Evolutionary conservation across 768 basidiomycete species (phyloP).

Genomic region (Clathrus columnatus): DNA sequence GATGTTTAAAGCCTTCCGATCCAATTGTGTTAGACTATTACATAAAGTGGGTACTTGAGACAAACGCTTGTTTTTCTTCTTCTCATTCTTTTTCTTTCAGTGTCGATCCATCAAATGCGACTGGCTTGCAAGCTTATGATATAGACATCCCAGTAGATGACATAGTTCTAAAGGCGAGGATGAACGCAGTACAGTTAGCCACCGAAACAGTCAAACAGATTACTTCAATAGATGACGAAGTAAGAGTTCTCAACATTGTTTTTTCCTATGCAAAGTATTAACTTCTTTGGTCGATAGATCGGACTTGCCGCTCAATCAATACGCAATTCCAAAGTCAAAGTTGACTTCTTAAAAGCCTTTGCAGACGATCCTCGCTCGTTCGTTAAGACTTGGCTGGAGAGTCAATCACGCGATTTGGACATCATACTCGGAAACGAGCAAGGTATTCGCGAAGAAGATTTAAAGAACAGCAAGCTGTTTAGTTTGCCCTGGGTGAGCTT

Average conservation of each 20-base stretch:
- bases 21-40: conserved; percentile 76
- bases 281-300: conserved; percentile 38
- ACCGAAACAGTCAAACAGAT: conserved; percentile 65
- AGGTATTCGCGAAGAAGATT: conserved; percentile 81
- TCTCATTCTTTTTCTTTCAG: conserved; percentile 12
- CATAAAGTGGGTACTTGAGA: conserved; percentile 41
- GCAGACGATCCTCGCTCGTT: conserved; percentile 70
- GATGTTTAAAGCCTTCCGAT: conserved; percentile 66
- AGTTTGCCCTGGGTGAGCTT: conserved; percentile 71
- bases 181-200: conserved; percentile 54
- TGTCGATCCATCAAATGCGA: conserved; percentile 42
- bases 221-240: conserved; percentile 80
- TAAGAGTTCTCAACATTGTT: conserved; percentile 23
- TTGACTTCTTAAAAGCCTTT: conserved; percentile 78
- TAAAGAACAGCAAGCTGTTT: conserved; percentile 87
- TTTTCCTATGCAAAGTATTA: not conserved
- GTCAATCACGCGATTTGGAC: conserved; percentile 87
- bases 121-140: conserved; percentile 69
- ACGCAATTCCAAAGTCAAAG: conserved; percentile 79
- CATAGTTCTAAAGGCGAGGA: conserved; percentile 56
- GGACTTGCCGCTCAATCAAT: conserved; percentile 77
- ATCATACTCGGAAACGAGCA: conserved; percentile 69
- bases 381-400: conserved; percentile 85
- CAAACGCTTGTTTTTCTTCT: conserved; percentile 29
- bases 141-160: conserved; percentile 88